Base-by-base conservation (phyloP, 805 yeast genomes). In the Blastobotrys peoriensis region DNA sequence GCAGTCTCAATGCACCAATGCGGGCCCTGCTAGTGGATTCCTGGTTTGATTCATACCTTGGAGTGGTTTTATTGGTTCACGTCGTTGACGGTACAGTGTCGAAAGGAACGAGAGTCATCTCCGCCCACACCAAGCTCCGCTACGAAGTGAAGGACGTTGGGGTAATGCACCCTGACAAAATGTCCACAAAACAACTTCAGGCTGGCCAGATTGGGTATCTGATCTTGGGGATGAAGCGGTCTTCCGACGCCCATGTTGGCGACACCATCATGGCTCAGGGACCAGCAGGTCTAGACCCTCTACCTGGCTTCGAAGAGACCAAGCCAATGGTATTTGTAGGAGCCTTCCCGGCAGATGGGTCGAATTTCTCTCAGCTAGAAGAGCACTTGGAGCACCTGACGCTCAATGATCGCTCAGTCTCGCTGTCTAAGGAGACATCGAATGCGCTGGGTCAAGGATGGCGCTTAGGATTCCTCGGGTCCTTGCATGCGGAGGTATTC, bases 321-420 rank as follows among this genome's bases (percentile, higher is more conserved):
- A 89, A 93, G 63, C 96, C 98, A 1, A 93, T 93, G 98, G 98
- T 91, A 5, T 93, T 91, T 62, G 94, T 91, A 40, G 98, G 98
- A 10, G 98, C 98, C 0, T 91, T 87, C 56, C 98, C 98, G 0
- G 93, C 96, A 0, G 96, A 91, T 57, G 96, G 96, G 3, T 75
- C 83, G 0, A 96, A 91, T 56, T 91, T 91, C 62, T 84, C 85
- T 49, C 82, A 76, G 21, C 73, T 91, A 70, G 95, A 93, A 58
- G 98, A 93, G 56, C 83, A 88, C 61, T 79, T 91, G 64, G 86
- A 83, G 55, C 88, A 87, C 57, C 70, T 91, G 51, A 95, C 91
- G 4, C 69, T 93, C 47, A 91, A 91, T 61, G 98, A 91, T 60
- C 76, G 97, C 56, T 83, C 96, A 1, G 98, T 93, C 1, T 79